Percentiles rank a stretch among this genome's conserved stretches.
Evolutionary conservation across 2,329 filamentous ascomycete species (phyloP).

Genomic region (Neofusicoccum sp.): DNA sequence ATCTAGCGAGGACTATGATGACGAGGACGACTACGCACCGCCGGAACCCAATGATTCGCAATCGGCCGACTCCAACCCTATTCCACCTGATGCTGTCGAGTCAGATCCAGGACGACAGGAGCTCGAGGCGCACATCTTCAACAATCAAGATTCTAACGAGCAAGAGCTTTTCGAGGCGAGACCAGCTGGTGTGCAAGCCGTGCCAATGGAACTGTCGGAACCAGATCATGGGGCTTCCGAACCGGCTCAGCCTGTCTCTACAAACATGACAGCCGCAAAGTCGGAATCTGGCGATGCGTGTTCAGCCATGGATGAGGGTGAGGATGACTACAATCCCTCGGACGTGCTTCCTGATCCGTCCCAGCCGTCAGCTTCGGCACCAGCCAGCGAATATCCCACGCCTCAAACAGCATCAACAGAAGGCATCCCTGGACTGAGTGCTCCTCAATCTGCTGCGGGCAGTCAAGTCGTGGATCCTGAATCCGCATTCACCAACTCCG

Average conservation of each 20-base stretch:
- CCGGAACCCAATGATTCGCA: conserved; percentile 23
- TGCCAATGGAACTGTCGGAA: not conserved
- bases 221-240: not conserved
- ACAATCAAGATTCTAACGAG: not conserved
- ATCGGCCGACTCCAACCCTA: conserved; percentile 19
- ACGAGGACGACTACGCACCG: conserved; percentile 19
- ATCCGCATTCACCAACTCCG: not conserved
- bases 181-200: not conserved
- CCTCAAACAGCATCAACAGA: not conserved
- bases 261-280: conserved; percentile 20
- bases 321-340: conserved; percentile 33
- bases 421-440: not conserved
- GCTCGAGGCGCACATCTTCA: too few species aligned
- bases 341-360: conserved; percentile 26
- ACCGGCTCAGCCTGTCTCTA: not conserved
- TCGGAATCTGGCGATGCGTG: conserved; percentile 23
- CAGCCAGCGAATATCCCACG: not conserved
- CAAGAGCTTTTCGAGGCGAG: not conserved
- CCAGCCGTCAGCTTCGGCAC: conserved; percentile 14
- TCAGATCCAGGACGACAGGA: not conserved
- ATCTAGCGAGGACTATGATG: not conserved
- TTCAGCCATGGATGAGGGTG: conserved; percentile 16
- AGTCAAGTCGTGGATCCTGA: not conserved
- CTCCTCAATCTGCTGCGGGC: not conserved
- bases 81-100: not conserved